These are phyloP conservation scores for Stagonosporopsis rhizophila DNA, from an alignment of 2,329 filamentous ascomycete species.

Conservation along the genomic window DNA sequence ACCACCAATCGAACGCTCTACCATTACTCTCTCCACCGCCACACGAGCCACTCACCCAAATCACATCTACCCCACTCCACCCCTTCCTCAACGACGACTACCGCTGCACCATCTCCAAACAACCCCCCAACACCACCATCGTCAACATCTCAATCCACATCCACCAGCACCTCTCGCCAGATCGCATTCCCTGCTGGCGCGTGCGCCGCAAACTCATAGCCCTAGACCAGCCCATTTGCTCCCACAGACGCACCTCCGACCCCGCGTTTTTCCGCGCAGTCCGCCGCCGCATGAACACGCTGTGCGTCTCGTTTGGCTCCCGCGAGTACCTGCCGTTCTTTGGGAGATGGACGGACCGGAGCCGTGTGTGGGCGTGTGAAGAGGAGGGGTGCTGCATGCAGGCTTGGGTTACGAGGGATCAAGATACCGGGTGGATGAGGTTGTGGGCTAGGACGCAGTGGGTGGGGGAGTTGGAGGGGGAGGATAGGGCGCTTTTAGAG, in stretches of 20 bases:
- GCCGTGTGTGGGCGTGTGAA: constrained; percentile 6
- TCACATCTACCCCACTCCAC: not conserved
- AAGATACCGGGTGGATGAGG: constrained; percentile 9
- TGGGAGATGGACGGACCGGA: constrained; percentile 6
- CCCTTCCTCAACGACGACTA: constrained; percentile 7
- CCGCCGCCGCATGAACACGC: constrained; percentile 10
- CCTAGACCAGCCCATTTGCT: constrained; percentile 17
- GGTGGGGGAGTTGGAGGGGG: constrained; percentile 2
- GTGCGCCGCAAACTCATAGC: constrained; percentile 14
- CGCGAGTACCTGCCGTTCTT: constrained; percentile 14
- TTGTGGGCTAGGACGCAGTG: constrained; percentile 8
- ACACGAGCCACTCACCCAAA: not conserved
- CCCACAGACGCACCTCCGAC: constrained; percentile 9
- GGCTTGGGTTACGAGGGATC: constrained; percentile 12
- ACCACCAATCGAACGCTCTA: not conserved
- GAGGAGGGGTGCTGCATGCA: constrained; percentile 11
- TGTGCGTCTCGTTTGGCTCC: constrained; percentile 10
- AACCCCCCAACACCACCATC: not conserved
- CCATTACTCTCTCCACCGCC: constrained; percentile 7
- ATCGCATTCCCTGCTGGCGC: constrained; percentile 11
- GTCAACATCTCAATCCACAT: constrained; percentile 10
- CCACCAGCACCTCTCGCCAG: constrained; percentile 10
- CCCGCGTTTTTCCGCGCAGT: constrained; percentile 14
- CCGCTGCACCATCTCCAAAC: constrained; percentile 7
- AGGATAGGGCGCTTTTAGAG: constrained; percentile 2